Evolutionary conservation across 306 rosid species (phyloP), one percentile per base, ranked within the genome.

Genomic region (Vigna angularis): DNA sequence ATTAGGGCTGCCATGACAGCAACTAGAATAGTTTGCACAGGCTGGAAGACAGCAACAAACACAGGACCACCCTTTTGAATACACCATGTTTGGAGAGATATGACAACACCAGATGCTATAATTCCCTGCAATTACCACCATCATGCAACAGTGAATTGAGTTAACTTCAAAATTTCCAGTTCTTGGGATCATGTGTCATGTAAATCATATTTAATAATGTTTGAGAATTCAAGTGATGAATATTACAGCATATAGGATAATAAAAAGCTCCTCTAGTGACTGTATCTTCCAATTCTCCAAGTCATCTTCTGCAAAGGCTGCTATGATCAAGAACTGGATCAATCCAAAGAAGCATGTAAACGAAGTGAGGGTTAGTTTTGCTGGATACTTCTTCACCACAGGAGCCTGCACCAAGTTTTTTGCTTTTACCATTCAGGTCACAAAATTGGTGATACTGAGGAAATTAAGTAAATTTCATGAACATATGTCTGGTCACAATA

Each of bases 31-130:
- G 92, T 90, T 70, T 90, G 95, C 85, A 90, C 36, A 0, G 92
- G 91, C 74, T 90, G 95, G 77, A 88, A 90, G 40, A 85, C 92
- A 42, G 91, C 95, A 72, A 88, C 95, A 85, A 85, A 90, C 16
- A 88, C 95, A 9, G 95, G 95, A 45, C 92, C 93, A 70, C 90
- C 89, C 66, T 87, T 90, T 76, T 88, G 88, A 62, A 90, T 87
- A 55, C 93, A 90, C 93, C 93, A 90, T 72, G 91, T 90, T 85
- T 85, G 92, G 66, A 88, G 88, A 57, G 88, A 83, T 11, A 88
- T 78, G 18, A 84, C 90, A 61, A 87, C 38, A 16, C 84, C 93
- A 0, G 91, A 88, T 24, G 91, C 82, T 68, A 88, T 85, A 79
- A 88, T 56, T 69, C 88, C 90, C 90, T 90, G 73, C 6, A 83